Evolutionary conservation across 805 yeast genomes (phyloP), one percentile per base, ranked within the genome.

Genomic region (Zygotorulaspora danielsina): DNA sequence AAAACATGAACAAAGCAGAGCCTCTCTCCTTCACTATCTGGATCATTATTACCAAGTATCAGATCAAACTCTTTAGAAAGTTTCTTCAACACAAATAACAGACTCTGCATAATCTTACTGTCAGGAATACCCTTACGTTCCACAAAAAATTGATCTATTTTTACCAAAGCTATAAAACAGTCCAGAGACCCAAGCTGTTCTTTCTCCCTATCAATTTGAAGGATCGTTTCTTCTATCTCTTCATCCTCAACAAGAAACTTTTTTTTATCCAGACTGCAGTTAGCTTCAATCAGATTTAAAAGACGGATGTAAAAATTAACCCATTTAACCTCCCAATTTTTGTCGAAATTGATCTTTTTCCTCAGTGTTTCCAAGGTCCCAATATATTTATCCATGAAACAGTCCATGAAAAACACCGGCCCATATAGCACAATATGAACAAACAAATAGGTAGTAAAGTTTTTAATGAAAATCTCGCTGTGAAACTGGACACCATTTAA

Each of bases 271-370:
- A n/a, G 26, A 5, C 19, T 21, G 4, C 27, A 28, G 4, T 39
- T 42, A 5, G 30, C 35, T 20, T 41, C 49, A 13, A 50, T 42
- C 19, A 50, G 24, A 28, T 48, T 49, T 33, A 45, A 40, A 17
- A 50, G 30, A 17, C 49, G 44, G 26, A 50, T 40, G 24, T 50
- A 50, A 36, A 50, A 50, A 19, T 50, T 50, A 12, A 46, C 50
- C 51, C 51, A 48, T 26, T 43, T 47, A 8, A 50, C 46, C 30
- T 50, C 54, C 54, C 54, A 50, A 19, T 50, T 50, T 25, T 45
- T 47, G n/a, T 50, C 54, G 24, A 50, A 43, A 34, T 50, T 48
- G 15, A 50, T 45, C 36, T 50, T 50, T 17, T 50, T 50, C 36
- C 54, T 39, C 11, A 50, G 34, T 18, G 34, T 32, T 31, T 50